Percentiles rank a stretch among this genome's conserved stretches.
These are phyloP conservation scores for Lodderomyces jiufengensis DNA, from an alignment of 1,139 yeast species.

Conservation along the genomic window DNA sequence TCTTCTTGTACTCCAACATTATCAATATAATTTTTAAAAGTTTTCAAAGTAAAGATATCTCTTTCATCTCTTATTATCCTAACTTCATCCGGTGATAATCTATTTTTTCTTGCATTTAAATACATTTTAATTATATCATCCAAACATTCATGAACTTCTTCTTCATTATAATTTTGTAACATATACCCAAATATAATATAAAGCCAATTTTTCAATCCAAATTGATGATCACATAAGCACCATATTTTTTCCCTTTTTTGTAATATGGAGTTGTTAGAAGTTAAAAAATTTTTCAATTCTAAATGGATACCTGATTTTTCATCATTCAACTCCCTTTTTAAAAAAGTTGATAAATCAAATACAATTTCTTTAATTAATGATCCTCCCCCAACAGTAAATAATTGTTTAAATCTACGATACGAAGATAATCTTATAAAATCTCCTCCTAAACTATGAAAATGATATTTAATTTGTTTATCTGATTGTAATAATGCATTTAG, in stretches of 20 bases:
- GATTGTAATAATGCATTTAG: constrained; percentile 13
- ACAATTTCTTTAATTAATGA: constrained; percentile 35
- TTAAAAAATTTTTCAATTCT: constrained; percentile 24
- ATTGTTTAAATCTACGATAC: constrained; percentile 32
- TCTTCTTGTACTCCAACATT: constrained; percentile 15
- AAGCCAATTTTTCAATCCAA: constrained; percentile 27
- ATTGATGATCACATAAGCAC: constrained; percentile 13
- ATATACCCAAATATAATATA: constrained; percentile 38
- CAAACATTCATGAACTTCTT: constrained; percentile 24
- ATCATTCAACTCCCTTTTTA: constrained; percentile 27
- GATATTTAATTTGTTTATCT: constrained; percentile 20
- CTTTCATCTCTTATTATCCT: constrained; percentile 10
- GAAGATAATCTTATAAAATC: constrained; percentile 34
- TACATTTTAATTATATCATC: constrained; percentile 33
- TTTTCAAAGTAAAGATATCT: constrained; percentile 15
- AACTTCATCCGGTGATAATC: constrained; percentile 5
- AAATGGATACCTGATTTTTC: constrained; percentile 17
- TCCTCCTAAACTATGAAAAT: constrained; percentile 33
- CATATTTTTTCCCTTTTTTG: constrained; percentile 11
- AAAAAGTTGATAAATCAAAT: constrained; percentile 34
- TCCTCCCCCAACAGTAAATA: constrained; percentile 32
- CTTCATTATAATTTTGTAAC: constrained; percentile 23
- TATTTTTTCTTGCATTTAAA: constrained; percentile 18
- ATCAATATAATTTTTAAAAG: constrained; percentile 22
- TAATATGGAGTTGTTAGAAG: constrained; percentile 14